Evolutionary conservation across 495 filamentous ascomycete species (phyloP), one percentile per base, ranked within the genome.

Genomic region (Echria macrotheca): DNA sequence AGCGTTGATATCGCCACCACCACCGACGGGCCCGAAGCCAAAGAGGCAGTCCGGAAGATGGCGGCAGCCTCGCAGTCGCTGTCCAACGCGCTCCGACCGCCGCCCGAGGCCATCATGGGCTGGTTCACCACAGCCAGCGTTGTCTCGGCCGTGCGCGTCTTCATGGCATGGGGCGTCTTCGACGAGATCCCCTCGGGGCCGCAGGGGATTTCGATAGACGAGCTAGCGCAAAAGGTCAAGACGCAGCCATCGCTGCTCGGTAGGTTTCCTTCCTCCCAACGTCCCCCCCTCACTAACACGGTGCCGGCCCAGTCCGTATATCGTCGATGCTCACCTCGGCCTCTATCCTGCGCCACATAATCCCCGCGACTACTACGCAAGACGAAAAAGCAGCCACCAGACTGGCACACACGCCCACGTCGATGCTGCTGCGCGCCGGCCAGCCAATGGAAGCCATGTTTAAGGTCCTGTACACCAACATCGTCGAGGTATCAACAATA

Each of bases 401-500:
- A n/a, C n/a, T 69, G 17, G 44, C 54, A 7, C 66, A 69, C 44
- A 67, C 66, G 3, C 60, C 61, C 0, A 53, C 54, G 2, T 69
- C 66, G 18, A 41, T 55, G 3, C 45, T 55, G 4, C 58, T 62
- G 5, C 54, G 47, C 31, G 19, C 46, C 1, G 40, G 35, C 19
- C 42, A 60, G 25, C 47, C 58, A 9, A 55, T 66, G 46, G 52
- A 44, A 4, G 49, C 50, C 31, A 61, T 58, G 46, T 69, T 69
- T 50, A 90, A 87, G 84, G 33, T 87, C 1, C 69, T 96, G 36
- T 60, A 50, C 53, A 64, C 59, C 28, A 58, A 65, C 26, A 42
- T 68, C 23, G 49, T 61, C 33, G 29, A 40, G 11, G 53, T 53
- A 5, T 55, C 52, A 5, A 39, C 54, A 1, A 52, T 55, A 22